Base-by-base conservation (phyloP, 2,329 filamentous ascomycete genomes). In the Sporothrix protearum region DNA sequence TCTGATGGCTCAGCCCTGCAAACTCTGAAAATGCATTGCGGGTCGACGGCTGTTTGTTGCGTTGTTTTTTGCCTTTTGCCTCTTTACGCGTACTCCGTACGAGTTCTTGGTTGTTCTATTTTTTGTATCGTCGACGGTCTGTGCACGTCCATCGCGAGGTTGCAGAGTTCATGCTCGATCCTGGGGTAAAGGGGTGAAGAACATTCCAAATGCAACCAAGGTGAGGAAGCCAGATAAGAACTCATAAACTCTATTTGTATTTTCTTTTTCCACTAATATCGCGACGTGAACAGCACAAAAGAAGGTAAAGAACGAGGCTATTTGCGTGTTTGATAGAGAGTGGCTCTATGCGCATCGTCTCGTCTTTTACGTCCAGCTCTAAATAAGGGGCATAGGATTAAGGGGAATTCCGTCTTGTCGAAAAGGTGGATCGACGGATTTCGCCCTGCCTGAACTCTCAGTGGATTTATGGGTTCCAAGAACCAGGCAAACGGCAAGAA, bases 81-180 rank as follows among this genome's bases (percentile, higher is more conserved):
- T 61, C n/a, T 22, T 25, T 53, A n/a, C n/a, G n/a, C n/a, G n/a
- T n/a, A n/a, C n/a, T n/a, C n/a, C n/a, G n/a, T 53, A 28, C 33
- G 33, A 36, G 33, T 36, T 36, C 33, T 36, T 36, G 33, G 33
- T 3, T 45, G 59, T 42, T 64, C 59, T 64, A 16, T 64, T 64
- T 25, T 64, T 64, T 45, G 59, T 67, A 12, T 66, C 42, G 63
- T 33, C 19, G 19, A 39, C 30, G 42, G 64, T 67, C 64, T 68
- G 64, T 68, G 64, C 64, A 51, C 64, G 25, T 51, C 63, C 47
- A 68, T 68, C 30, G 47, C 19, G 47, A 51, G 64, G 64, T 68
- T 68, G 64, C 64, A 39, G 45, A 49, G 30, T 67, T 68, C 47
- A 68, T 53, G 45, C 64, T 68, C 64, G 64, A 68, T 53, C 64